Conservation (phyloP, 352 stramenopile species). For the Globisporangium canariense region DNA sequence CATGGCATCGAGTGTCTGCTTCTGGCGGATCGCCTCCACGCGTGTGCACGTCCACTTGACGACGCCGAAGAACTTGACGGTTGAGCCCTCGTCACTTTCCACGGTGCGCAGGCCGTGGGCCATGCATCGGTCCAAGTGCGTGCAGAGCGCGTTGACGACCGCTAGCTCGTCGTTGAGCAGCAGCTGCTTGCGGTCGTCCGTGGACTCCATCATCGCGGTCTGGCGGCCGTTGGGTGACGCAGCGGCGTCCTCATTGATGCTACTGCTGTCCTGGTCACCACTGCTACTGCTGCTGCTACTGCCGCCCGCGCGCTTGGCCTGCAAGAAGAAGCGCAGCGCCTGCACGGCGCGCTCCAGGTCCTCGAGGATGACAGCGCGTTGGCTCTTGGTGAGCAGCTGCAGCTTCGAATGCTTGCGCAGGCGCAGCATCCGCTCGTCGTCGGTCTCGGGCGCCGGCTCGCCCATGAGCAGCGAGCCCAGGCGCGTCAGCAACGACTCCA, state of each 20-base stretch:
- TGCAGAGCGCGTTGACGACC: conserved; percentile 71
- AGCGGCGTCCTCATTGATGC: conserved; percentile 16
- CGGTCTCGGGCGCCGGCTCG: conserved; percentile 50
- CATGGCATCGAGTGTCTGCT: conserved; percentile 66
- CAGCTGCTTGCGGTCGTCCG: conserved; percentile 60
- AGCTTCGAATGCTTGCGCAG: conserved; percentile 52
- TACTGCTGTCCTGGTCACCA: conserved; percentile 15
- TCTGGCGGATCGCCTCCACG: conserved; percentile 66
- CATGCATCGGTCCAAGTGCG: conserved; percentile 67
- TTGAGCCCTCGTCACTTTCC: conserved; percentile 46
- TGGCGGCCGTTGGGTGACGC: conserved; percentile 17
- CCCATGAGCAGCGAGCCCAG: conserved; percentile 43
- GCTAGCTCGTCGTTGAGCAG: conserved; percentile 69
- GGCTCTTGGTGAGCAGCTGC: conserved; percentile 68
- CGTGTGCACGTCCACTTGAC: conserved; percentile 85
- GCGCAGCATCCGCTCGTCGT: conserved; percentile 42
- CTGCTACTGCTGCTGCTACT: conserved; percentile 9
- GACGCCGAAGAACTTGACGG: conserved; percentile 84
- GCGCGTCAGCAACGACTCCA: conserved; percentile 59
- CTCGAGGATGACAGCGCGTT: conserved; percentile 75
- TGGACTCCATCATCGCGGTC: conserved; percentile 68
- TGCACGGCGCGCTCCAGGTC: conserved; percentile 70
- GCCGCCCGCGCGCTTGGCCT: conserved; percentile 26
- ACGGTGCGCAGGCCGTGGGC: conserved; percentile 63
- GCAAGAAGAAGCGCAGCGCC: conserved; percentile 50